Percentiles rank a stretch among this genome's conserved stretches.
phyloP scores from a whole-genome alignment of 2,329 filamentous ascomycete species.

The Pseudocercospora eumusae region DNA sequence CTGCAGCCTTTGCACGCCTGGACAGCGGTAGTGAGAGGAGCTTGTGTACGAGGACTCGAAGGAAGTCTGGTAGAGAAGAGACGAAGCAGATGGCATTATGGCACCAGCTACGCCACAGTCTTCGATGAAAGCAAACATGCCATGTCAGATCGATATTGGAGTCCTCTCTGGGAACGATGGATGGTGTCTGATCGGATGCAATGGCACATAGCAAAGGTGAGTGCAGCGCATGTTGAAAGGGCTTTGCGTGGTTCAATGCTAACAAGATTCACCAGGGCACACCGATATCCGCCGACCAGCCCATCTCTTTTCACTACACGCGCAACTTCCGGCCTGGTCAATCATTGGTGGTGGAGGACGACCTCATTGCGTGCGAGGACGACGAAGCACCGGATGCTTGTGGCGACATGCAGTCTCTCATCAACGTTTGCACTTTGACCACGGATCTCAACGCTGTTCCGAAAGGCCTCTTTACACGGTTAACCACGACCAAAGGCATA shows the following conservation, averaged over 20 bases:
- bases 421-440: slow-evolving; percentile 74
- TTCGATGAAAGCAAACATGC: slow-evolving; percentile 76
- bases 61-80: slow-evolving; percentile 77
- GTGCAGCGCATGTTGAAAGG: slow-evolving; percentile 28
- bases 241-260: slow-evolving; percentile 4
- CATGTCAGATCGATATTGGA: slow-evolving; percentile 75
- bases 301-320: slow-evolving; percentile 82
- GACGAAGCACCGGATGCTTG: slow-evolving; percentile 62
- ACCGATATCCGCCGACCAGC: slow-evolving; percentile 69
- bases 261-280: slow-evolving; percentile 55
- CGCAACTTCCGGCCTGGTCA: slow-evolving; percentile 80
- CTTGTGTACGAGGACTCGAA: slow-evolving; percentile 72
- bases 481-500: slow-evolving; percentile 76
- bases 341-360: slow-evolving; percentile 75
- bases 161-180: slow-evolving; percentile 76
- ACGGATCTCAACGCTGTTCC: slow-evolving; percentile 77
- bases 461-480: slow-evolving; percentile 68
- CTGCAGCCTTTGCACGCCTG: slow-evolving; percentile 82
- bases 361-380: slow-evolving; percentile 73
- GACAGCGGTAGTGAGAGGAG: slow-evolving; percentile 77
- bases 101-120: slow-evolving; percentile 73
- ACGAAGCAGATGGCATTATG: slow-evolving; percentile 74
- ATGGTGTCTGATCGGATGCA: slow-evolving; percentile 84
- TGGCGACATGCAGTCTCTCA: slow-evolving; percentile 51
- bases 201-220: slow-evolving; percentile 78